Base-by-base conservation (phyloP, 2,329 filamentous ascomycete genomes). In the Fusarium liriodendri region DNA sequence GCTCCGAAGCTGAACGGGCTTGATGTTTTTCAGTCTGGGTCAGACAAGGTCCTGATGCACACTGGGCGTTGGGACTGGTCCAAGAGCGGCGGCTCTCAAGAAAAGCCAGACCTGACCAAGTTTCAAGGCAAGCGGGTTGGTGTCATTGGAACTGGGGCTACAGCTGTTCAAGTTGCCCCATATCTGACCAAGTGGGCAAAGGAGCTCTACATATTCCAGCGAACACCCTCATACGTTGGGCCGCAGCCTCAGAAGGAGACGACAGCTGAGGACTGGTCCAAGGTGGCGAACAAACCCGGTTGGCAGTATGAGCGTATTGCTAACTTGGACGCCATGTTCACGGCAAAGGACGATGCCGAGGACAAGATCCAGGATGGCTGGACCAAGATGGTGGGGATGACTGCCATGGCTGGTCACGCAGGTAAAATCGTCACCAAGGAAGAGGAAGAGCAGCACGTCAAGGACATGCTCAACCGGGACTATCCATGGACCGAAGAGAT, bases 51-150 rank as follows among this genome's bases (percentile, higher is more conserved):
- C 22, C 25, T 52, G 16, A 52, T 52, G 47, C 47, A 52, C 47
- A 50, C 59, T 25, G 59, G 40, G 6, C 59, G 32, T 7, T 62
- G 59, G 59, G 59, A 62, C 40, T 62, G 38, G 29, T 35, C 20
- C 16, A 47, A 62, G 29, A 62, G 18, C 16, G 40, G 42, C 27
- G 59, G 59, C 3, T 47, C 59, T 22, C 59, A 37, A 20, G 42
- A 75, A 5, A 60, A 64, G 38, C 73, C 69, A 5, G 32, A 62
- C 20, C 18, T 62, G 18, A 11, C 74, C 16, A 63, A 37, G 50
- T 62, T 69, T 25, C 67, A 73, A 18, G 73, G 74, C 14, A 62
- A 76, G 14, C 72, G 72, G 5, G 79, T 81, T 4, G 35, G 37
- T 9, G 52, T 65, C 40, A 27, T 57, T 14, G 52, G 59, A 18